Evolutionary conservation across 768 basidiomycete species (phyloP).

Genomic region (Pleurotus ostreatus): DNA sequence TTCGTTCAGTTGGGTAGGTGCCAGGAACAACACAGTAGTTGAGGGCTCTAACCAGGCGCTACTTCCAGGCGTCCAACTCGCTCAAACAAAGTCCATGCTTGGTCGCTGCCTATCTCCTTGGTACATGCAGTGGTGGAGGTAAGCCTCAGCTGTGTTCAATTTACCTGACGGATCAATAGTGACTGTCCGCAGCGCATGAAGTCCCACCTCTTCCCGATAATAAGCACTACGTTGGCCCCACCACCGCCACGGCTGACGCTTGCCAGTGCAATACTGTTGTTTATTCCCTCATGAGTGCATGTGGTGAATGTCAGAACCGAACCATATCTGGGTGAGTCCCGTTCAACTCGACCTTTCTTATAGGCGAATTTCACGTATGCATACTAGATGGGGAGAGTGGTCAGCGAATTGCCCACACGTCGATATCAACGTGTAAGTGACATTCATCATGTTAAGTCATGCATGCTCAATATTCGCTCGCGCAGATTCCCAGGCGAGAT

Average conservation of each 20-base stretch:
- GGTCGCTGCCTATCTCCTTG: conserved; percentile 27
- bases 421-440: conserved; percentile 11
- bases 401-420: conserved; percentile 16
- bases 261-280: conserved; percentile 43
- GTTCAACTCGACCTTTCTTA: not conserved
- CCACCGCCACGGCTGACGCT: conserved; percentile 16
- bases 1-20: conserved; percentile 36
- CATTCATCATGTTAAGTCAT: not conserved
- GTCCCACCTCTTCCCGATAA: conserved; percentile 20
- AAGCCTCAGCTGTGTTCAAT: not conserved
- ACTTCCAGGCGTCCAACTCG: conserved; percentile 37
- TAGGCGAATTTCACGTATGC: not conserved
- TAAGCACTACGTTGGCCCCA: conserved; percentile 24
- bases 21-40: not conserved
- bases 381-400: conserved; percentile 17
- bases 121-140: conserved; percentile 29
- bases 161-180: not conserved
- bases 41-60: not conserved
- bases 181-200: conserved; percentile 22
- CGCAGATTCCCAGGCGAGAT: conserved; percentile 18
- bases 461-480: not conserved
- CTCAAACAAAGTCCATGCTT: conserved; percentile 35
- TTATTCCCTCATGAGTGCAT: conserved; percentile 39
- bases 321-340: conserved; percentile 25
- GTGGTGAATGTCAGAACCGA: conserved; percentile 37